Evolutionary conservation across 1,284 basidiomycete genomes (phyloP).

Genomic region (Caloboletus inedulis): DNA sequence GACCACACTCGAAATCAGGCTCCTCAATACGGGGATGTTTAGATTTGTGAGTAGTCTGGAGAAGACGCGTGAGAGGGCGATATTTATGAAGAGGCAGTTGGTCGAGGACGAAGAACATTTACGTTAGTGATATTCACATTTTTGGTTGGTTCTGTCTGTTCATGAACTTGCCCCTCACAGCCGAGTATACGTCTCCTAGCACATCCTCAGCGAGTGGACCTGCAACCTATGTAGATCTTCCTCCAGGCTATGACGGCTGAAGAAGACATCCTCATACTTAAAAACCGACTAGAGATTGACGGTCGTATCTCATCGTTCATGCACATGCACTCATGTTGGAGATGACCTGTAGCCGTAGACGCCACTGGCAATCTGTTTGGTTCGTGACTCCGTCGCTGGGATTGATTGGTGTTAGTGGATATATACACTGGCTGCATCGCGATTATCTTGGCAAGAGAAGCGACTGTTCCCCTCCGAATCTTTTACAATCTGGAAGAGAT

Average conservation of each 20-base stretch:
- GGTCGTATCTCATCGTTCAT: background rate
- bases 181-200: conserved; percentile 53
- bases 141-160: conserved; percentile 2
- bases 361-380: background rate
- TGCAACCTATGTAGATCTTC: conserved; percentile 49
- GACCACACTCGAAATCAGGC: conserved; percentile 62
- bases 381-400: background rate
- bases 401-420: background rate
- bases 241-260: conserved; percentile 61
- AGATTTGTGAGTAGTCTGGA: conserved; percentile 67
- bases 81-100: conserved; percentile 67
- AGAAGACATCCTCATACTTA: background rate
- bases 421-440: background rate
- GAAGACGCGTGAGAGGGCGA: conserved; percentile 69
- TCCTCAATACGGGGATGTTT: conserved; percentile 67
- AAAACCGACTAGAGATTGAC: background rate
- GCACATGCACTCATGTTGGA: background rate
- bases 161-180: conserved; percentile 33
- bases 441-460: background rate
- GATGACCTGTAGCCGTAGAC: background rate
- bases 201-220: conserved; percentile 39
- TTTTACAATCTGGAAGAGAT: background rate
- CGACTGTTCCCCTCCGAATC: background rate
- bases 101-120: conserved; percentile 57
- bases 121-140: conserved; percentile 47